Evolutionary conservation across 768 basidiomycete species (phyloP).

Genomic region (Russula foetens): DNA sequence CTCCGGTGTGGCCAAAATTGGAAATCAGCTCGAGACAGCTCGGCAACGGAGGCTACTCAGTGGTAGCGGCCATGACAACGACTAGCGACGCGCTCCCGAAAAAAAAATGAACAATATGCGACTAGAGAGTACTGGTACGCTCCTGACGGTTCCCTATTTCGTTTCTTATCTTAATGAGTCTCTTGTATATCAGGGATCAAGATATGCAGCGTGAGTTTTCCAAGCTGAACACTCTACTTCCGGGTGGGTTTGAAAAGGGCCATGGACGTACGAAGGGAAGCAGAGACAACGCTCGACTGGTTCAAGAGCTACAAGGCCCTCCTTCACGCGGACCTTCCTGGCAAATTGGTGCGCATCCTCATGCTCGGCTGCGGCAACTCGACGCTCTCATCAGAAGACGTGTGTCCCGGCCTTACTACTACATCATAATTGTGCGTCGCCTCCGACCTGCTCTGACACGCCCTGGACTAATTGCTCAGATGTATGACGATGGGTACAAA

Average conservation of each 20-base stretch:
- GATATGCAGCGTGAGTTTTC: slow-evolving; percentile 52
- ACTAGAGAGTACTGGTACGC: too few species aligned
- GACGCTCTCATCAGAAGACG: slow-evolving; percentile 69
- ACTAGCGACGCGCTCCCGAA: too few species aligned
- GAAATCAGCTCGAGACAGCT: too few species aligned
- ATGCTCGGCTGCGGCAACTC: slow-evolving; percentile 87
- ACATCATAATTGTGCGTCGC: too few species aligned
- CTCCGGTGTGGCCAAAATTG: too few species aligned
- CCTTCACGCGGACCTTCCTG: slow-evolving; percentile 53
- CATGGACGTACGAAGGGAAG: slow-evolving; percentile 37
- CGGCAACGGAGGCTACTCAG: too few species aligned
- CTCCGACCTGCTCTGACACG: too few species aligned
- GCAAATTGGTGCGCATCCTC: slow-evolving; percentile 52
- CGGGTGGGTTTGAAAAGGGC: neutral
- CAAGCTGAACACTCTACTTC: too few species aligned
- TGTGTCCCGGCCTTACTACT: slow-evolving; percentile 22
- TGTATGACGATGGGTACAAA: slow-evolving; percentile 83
- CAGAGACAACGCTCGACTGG: slow-evolving; percentile 66
- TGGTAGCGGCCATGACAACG: too few species aligned
- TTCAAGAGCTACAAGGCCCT: slow-evolving; percentile 73
- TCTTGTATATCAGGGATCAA: slow-evolving; percentile 42
- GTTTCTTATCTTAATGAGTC: too few species aligned
- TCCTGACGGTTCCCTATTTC: too few species aligned
- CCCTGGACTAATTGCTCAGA: slow-evolving; percentile 36
- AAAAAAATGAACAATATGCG: too few species aligned